Evolutionary conservation across 2,329 filamentous ascomycete genomes (phyloP), one percentile per base, ranked within the genome.

Genomic region (Microdochium nivale): DNA sequence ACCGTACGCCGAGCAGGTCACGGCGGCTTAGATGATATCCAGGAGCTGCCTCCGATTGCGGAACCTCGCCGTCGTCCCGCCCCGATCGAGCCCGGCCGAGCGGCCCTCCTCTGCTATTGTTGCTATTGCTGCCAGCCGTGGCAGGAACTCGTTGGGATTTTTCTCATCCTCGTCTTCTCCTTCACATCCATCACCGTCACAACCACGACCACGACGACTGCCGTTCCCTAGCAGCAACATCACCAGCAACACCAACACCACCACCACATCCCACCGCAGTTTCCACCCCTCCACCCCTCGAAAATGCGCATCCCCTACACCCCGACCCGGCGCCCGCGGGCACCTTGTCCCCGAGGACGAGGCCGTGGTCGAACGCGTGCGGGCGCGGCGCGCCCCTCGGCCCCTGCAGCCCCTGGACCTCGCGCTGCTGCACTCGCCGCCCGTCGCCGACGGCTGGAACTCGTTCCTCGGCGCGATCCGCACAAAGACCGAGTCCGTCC

Each of bases 401-500:
- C 84, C 85, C 2, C 78, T 92, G 21, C 86, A 88, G 54, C 70
- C 84, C 0, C 79, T 92, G n/a, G 88, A 92, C 65, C 79, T 89
- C 2, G 76, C 88, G 2, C 79, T 92, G 1, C 77, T 92, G 13
- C 88, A 92, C 71, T 80, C 84, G 21, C 86, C 87, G 1, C 71
- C 83, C 19, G 79, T 92, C 1, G 87, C 88, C 16, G 84, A 89
- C 68, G 88, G 88, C 50, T 88, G 84, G 83, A 88, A 87, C 71
- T 70, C 73, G 13, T 84, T 88, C 65, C 75, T 88, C 11, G 84
- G 83, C 53, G 80, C 81, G 25, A 67, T 85, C 32, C 77, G 82
- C 56, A 81, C 79, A 43, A 69, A 70, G 56, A 79, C 79, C 24
- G 64, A 61, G 3, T 49, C 55, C 3, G 60, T 85, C 5, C 51